Base-by-base conservation (phyloP, 1,139 yeast genomes). In the Taphrina wiesneri region DNA sequence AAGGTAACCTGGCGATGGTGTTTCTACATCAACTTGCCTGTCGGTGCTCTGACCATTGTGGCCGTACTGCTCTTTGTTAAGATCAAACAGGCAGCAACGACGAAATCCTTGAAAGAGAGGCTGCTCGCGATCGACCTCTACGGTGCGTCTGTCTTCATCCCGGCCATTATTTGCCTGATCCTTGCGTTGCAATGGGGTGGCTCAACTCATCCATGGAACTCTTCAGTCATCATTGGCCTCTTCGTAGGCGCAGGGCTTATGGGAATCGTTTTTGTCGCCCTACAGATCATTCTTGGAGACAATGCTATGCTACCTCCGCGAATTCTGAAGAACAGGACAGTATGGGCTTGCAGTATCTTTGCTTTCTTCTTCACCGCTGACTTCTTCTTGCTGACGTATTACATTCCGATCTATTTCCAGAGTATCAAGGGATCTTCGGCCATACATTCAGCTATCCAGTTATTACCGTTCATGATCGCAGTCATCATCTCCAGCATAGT, bases 1-100 rank as follows among this genome's bases (percentile, higher is more conserved):
- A 30, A 21, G 26, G 85, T 83, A 1, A 78, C 85, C 19, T 88
- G 93, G 93, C 80, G 93, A 74, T 87, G 92, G 92, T 85, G 90
- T 71, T 88, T 87, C 74, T 88, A 85, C 74, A 80, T 88, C 71
- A 87, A 87, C 73, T 75, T 88, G 67, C 90, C 92, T 3, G 77
- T 87, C 61, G 88, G 89, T 17, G 90, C 87, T 0, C 69, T 81
- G 2, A 86, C 88, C 0, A 73, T 76, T 0, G 73, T 82, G 28
- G 78, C 87, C 57, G 68, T 78, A 5, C 71, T 79, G 51, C 79
- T 82, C n/a, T 85, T 85, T 75, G 78, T 82, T 56, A 88, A 90
- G 21, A 86, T 86, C 77, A 71, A 56, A 79, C 85, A 1, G 74
- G 74, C 46, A 82, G 83, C 2, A 74, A 75, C 60, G 68, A 41